Conservation (phyloP, 768 basidiomycete genomes). For the Pleurotus tuoliensis region DNA sequence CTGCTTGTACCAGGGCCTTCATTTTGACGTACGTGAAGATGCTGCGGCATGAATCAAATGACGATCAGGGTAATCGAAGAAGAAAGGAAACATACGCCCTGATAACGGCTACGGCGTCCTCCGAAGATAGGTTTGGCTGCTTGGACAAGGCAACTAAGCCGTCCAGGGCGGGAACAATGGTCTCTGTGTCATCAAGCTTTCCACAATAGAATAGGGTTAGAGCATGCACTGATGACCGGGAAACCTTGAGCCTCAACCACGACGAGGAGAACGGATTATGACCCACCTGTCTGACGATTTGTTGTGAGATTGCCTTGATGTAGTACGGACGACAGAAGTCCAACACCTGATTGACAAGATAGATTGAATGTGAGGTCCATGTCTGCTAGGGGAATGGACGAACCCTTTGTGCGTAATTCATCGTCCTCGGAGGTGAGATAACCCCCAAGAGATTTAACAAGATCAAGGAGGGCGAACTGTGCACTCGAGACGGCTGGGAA, state of each 20-base stretch:
- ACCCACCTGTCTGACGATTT: constrained; percentile 78
- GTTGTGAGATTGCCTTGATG: constrained; percentile 57
- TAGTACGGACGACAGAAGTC: constrained; percentile 74
- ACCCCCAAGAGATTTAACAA: constrained; percentile 85
- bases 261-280: neutral
- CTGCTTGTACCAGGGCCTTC: constrained; percentile 77
- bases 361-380: constrained; percentile 6
- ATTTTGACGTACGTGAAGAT: constrained; percentile 77
- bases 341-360: constrained; percentile 58
- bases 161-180: constrained; percentile 75
- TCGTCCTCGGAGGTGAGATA: constrained; percentile 88
- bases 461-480: constrained; percentile 56
- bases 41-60: constrained; percentile 33
- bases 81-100: constrained; percentile 43
- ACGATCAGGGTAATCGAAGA: neutral
- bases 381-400: constrained; percentile 3
- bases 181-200: constrained; percentile 84
- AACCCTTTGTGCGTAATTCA: constrained; percentile 75
- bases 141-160: constrained; percentile 68
- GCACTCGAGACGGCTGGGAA: constrained; percentile 46
- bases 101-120: constrained; percentile 59
- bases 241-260: too few relatives aligned
- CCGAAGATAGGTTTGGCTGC: constrained; percentile 57
- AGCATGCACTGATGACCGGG: constrained; percentile 51
- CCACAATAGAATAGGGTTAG: constrained; percentile 79